These are phyloP conservation scores for Penicillium odoratum DNA, from an alignment of 495 filamentous ascomycete genomes.

Conservation along the genomic window DNA sequence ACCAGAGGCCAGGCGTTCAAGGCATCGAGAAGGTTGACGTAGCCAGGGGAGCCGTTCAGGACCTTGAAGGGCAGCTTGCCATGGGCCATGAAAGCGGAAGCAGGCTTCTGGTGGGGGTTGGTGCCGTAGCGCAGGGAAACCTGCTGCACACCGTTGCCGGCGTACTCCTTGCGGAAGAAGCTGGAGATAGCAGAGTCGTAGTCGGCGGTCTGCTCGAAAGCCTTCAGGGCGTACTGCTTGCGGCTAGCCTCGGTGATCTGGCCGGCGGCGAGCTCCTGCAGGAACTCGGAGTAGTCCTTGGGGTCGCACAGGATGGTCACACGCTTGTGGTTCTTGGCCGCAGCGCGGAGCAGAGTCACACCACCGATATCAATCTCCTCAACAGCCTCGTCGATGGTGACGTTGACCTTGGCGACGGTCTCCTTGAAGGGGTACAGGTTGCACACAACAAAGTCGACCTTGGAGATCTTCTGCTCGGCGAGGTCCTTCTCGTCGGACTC, in stretches of 20 bases:
- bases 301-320: constrained; percentile 96
- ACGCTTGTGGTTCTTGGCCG: constrained; percentile 94
- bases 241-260: constrained; percentile 80
- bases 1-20: constrained; percentile 96
- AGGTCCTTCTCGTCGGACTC: constrained; percentile 95
- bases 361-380: constrained; percentile 99
- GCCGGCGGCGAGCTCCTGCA: constrained; percentile 82
- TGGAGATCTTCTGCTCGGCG: constrained; percentile 92
- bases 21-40: constrained; percentile 95
- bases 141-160: constrained; percentile 79
- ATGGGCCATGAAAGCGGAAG: constrained; percentile 73
- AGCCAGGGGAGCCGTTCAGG: constrained; percentile 87
- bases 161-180: constrained; percentile 97
- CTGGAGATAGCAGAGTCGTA: constrained; percentile 92
- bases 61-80: constrained; percentile 91
- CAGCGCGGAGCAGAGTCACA: constrained; percentile 92
- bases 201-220: constrained; percentile 97
- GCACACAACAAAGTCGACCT: constrained; percentile 98
- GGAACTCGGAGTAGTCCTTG: constrained; percentile 87
- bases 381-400: constrained; percentile 92
- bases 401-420: constrained; percentile 92
- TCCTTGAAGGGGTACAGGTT: constrained; percentile 99
- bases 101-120: constrained; percentile 97
- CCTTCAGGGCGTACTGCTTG: constrained; percentile 89
- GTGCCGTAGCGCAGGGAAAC: constrained; percentile 87